Evolutionary conservation across 768 basidiomycete genomes (phyloP).

Genomic region (Boletus vermiculosoides): DNA sequence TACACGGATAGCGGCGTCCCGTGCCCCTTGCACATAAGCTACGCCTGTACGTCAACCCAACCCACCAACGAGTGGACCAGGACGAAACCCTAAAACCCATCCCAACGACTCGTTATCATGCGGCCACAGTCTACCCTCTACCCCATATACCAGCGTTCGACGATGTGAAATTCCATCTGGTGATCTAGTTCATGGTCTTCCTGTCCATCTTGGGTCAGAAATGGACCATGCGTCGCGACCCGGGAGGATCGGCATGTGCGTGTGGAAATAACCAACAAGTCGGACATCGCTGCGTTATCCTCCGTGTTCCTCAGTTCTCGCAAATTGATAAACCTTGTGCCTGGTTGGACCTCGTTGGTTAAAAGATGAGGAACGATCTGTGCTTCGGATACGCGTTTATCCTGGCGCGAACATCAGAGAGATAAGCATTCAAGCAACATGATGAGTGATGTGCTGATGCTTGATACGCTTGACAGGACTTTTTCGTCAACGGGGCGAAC

Average conservation of each 20-base stretch:
- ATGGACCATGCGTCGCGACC: neutral
- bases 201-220: neutral
- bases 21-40: neutral
- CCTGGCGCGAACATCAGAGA: neutral
- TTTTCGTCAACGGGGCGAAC: too few relatives aligned
- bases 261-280: neutral
- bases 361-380: neutral
- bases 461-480: neutral
- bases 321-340: neutral
- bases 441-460: slow-evolving; percentile 3
- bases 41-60: neutral
- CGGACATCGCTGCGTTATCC: neutral
- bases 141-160: neutral
- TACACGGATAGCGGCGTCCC: neutral
- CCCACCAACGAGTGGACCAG: neutral
- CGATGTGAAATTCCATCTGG: slow-evolving; percentile 1
- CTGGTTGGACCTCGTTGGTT: neutral
- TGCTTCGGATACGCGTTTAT: neutral
- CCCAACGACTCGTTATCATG: neutral
- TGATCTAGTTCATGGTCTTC: neutral
- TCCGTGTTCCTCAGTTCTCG: neutral
- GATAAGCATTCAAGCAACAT: neutral
- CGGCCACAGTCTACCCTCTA: neutral
- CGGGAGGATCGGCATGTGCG: neutral
- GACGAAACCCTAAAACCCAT: neutral